A percentile compares a stretch with the other conserved stretches of the same genome.
These are phyloP conservation scores for Diaporthe amygdali DNA, from an alignment of 2,329 filamentous ascomycete species.

Conservation along the genomic window DNA sequence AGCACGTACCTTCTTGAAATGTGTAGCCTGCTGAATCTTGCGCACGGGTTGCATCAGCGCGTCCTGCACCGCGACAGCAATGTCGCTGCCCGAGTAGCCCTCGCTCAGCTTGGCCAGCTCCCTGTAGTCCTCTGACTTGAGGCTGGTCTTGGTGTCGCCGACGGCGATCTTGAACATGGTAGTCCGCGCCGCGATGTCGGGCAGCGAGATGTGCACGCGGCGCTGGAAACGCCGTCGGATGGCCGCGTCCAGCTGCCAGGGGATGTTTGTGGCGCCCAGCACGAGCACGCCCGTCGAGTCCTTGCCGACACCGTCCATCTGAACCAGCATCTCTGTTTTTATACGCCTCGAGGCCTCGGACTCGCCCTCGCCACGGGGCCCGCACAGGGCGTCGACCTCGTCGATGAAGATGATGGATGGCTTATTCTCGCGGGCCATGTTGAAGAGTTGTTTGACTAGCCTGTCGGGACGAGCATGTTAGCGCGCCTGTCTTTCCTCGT, in stretches of 20 bases:
- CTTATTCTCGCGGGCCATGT: slow-evolving; percentile 97
- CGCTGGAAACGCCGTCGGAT: slow-evolving; percentile 96
- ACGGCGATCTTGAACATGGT: slow-evolving; percentile 96
- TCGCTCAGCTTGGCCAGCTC: slow-evolving; percentile 83
- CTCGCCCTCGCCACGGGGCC: slow-evolving; percentile 90
- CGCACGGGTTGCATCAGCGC: slow-evolving; percentile 97
- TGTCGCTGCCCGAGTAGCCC: slow-evolving; percentile 96
- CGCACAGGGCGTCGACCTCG: slow-evolving; percentile 95
- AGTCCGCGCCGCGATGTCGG: slow-evolving; percentile 84
- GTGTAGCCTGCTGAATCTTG: slow-evolving; percentile 95
- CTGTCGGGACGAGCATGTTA: slow-evolving; percentile 48
- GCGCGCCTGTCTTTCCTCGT: background rate
- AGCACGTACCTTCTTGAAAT: slow-evolving; percentile 86
- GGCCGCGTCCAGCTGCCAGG: slow-evolving; percentile 96
- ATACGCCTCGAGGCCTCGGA: slow-evolving; percentile 96
- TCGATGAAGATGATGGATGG: slow-evolving; percentile 99
- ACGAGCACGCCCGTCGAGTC: slow-evolving; percentile 94
- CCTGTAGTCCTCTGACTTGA: slow-evolving; percentile 79
- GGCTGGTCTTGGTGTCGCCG: slow-evolving; percentile 88
- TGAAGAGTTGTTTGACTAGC: slow-evolving; percentile 94
- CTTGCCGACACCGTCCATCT: slow-evolving; percentile 98
- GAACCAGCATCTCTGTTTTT: slow-evolving; percentile 97
- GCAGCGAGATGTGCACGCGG: slow-evolving; percentile 92
- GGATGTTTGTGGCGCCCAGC: slow-evolving; percentile 95
- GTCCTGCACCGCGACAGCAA: slow-evolving; percentile 92